These are phyloP conservation scores for Cryphonectria carpinicola DNA, from an alignment of 2,329 filamentous ascomycete species.

Conservation along the genomic window DNA sequence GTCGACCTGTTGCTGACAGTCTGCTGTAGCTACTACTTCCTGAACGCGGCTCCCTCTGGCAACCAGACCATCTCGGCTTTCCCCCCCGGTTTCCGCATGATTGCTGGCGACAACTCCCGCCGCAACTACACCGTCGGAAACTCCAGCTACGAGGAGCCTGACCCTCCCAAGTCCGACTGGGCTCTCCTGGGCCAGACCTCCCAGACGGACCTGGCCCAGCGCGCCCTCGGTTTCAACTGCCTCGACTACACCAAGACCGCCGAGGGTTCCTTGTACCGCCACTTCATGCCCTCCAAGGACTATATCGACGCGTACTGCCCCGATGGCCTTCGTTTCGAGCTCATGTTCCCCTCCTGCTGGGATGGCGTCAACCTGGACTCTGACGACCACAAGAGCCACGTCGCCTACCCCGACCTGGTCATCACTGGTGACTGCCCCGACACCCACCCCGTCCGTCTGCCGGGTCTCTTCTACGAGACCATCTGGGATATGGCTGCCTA, in stretches of 20 bases:
- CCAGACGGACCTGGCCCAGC: slow-evolving; percentile 74
- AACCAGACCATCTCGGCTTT: slow-evolving; percentile 69
- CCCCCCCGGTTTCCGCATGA: slow-evolving; percentile 77
- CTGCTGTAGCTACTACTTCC: slow-evolving; percentile 76
- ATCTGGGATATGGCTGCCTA: slow-evolving; percentile 79
- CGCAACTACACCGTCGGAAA: slow-evolving; percentile 73
- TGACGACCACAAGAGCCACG: slow-evolving; percentile 63
- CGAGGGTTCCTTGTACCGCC: slow-evolving; percentile 79
- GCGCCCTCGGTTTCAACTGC: slow-evolving; percentile 93
- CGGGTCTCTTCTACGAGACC: slow-evolving; percentile 81
- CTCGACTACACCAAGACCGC: slow-evolving; percentile 72
- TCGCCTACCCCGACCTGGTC: slow-evolving; percentile 78
- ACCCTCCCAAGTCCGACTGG: slow-evolving; percentile 74
- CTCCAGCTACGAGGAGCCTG: slow-evolving; percentile 66
- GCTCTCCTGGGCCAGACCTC: slow-evolving; percentile 60
- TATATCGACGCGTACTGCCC: slow-evolving; percentile 80
- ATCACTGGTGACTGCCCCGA: slow-evolving; percentile 77
- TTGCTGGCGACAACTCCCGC: slow-evolving; percentile 71
- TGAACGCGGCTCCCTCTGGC: slow-evolving; percentile 56
- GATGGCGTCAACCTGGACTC: slow-evolving; percentile 68
- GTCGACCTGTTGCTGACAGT: slow-evolving; percentile 6
- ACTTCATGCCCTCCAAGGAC: slow-evolving; percentile 77
- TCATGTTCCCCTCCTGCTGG: slow-evolving; percentile 92
- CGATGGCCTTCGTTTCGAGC: slow-evolving; percentile 80
- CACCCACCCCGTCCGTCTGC: slow-evolving; percentile 68